Evolutionary conservation across 106 monocot species (phyloP).

Genomic region (Acorus calamus): DNA sequence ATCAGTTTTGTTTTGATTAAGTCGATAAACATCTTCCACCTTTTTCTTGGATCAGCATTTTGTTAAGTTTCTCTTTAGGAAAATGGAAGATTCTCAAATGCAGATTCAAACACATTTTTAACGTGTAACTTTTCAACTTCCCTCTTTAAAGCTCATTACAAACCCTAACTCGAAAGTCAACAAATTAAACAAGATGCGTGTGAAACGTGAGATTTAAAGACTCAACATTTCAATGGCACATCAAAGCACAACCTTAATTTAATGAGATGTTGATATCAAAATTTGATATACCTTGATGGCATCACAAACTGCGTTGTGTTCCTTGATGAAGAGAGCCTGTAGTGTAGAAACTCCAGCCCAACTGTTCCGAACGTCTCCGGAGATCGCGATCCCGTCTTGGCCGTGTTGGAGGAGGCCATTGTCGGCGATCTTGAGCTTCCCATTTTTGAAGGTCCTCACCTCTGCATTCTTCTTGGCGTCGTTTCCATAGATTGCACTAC

Average conservation of each 20-base stretch:
- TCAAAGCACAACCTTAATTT: no score
- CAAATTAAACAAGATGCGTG: no score
- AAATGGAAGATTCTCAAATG: no score
- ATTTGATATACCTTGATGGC: conserved; percentile 29
- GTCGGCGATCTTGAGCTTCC: conserved; percentile 35
- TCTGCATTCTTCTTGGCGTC: background rate
- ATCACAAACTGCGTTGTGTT: conserved; percentile 62
- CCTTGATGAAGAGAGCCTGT: conserved; percentile 50
- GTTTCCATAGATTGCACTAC: conserved; percentile 43
- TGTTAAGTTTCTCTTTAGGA: no score
- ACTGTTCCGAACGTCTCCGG: conserved; percentile 52
- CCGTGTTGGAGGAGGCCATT: conserved; percentile 31
- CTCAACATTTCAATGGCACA: no score
- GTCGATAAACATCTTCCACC: no score
- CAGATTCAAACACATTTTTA: no score
- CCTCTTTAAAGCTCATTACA: no score
- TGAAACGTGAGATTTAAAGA: no score
- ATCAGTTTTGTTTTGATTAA: no score
- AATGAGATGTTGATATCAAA: background rate
- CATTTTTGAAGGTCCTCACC: conserved; percentile 34
- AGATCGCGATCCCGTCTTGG: conserved; percentile 19
- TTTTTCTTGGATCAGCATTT: no score
- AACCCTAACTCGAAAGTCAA: background rate
- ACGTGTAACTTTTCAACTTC: no score
- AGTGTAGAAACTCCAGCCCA: conserved; percentile 53